phyloP scores from a whole-genome alignment of 306 rosid species.

The Inga leiocalycina region DNA sequence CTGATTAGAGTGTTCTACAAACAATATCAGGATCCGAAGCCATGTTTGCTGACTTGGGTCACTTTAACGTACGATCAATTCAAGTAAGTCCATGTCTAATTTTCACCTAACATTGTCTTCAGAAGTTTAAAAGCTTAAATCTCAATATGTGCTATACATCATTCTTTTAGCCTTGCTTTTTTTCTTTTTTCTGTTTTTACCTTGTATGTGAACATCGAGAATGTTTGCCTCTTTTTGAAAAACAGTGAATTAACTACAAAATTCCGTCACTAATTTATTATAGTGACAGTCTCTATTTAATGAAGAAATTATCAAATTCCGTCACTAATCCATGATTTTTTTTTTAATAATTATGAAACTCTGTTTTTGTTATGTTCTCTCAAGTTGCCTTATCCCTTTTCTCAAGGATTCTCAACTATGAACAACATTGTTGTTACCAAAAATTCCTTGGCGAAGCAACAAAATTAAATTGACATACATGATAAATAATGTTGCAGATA shows the following conservation, averaged over 20 bases:
- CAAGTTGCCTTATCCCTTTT: neutral
- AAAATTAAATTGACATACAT: neutral
- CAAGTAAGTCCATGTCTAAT: conserved; percentile 52
- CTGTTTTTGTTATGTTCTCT: neutral
- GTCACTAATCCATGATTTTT: too few species aligned
- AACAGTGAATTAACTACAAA: too few species aligned
- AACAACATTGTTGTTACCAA: neutral
- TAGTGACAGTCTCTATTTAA: too few species aligned
- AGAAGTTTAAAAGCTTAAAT: too few species aligned
- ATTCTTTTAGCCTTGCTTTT: too few species aligned
- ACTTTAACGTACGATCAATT: conserved; percentile 68
- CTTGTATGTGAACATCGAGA: too few species aligned
- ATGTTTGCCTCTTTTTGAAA: too few species aligned
- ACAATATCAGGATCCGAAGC: conserved; percentile 70
- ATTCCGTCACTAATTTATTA: too few species aligned
- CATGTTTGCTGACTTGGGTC: conserved; percentile 96
- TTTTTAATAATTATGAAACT: neutral
- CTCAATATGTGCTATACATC: too few species aligned
- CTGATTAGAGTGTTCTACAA: neutral
- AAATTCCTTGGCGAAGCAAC: neutral
- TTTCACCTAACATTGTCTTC: neutral
- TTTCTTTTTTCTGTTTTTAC: too few species aligned
- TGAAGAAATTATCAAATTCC: too few species aligned
- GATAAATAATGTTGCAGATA: conserved; percentile 35
- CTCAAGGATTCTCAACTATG: neutral